Base-by-base conservation (phyloP, 2,329 filamentous ascomycete genomes). In the Albophoma yamanashiensis region DNA sequence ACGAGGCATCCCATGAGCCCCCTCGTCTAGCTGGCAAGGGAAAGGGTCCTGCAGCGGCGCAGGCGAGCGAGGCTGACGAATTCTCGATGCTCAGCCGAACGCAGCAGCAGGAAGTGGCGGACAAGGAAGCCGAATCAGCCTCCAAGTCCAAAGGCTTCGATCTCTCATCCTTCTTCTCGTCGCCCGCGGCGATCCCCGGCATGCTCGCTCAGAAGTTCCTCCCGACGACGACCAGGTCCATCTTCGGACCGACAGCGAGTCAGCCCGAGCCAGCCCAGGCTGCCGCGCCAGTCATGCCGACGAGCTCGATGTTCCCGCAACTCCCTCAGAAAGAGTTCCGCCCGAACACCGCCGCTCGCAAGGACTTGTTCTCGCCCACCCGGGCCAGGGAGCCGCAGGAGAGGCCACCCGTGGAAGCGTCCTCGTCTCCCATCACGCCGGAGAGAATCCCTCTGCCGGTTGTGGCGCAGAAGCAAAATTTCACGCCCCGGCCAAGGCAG, bases 81-180 rank as follows among this genome's bases (percentile, higher is more conserved):
- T 79, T 75, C 63, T 80, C 79, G 0, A 68, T 81, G 62, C 67
- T 83, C 1, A 68, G 74, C 1, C 72, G 73, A 55, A 62, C 66
- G 47, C 62, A 61, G 50, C 60, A 61, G 22, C 62, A 61, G 50
- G 67, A 64, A 47, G 61, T 62, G 45, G 58, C 55, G 60, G 65
- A 58, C 14, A 58, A 62, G 39, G 64, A 64, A 3, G 62, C 67
- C 1, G 61, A 66, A 43, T 67, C 67, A 20, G 66, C 62, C 3
- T 64, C 64, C 12, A 72, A 72, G 57, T 63, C 69, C 8, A 73
- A 67, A 43, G 71, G 71, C 27, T 78, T 80, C 58, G 78, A 84
- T 58, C 71, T 85, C 2, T 76, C 79, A 7, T 74, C 76, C 9
- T 85, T 85, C 67, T 85, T 85, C 67, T 85, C 82, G 0, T 85